These are phyloP conservation scores for Obelidium mucronatum DNA, from an alignment of 192 early-diverging fungal genomes.

Conservation along the genomic window DNA sequence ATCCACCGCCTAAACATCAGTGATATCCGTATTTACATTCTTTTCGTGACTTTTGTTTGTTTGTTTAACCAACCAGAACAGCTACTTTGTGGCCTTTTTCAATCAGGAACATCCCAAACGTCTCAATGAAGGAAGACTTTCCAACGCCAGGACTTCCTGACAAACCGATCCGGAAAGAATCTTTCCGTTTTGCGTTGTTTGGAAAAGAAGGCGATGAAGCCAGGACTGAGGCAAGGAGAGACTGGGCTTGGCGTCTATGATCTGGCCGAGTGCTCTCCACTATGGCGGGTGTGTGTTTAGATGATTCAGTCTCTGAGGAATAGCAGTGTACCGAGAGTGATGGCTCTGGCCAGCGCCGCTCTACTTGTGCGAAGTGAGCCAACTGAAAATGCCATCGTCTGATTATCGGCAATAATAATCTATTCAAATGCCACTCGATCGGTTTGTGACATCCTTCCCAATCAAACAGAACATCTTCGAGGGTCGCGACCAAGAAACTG, in stretches of 20 bases:
- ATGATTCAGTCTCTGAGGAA: not conserved
- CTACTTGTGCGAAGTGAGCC: slow-evolving; percentile 35
- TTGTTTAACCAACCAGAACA: slow-evolving; percentile 65
- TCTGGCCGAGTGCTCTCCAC: slow-evolving; percentile 76
- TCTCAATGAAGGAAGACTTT: slow-evolving; percentile 87
- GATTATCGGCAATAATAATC: no score
- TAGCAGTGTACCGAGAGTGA: slow-evolving; percentile 63
- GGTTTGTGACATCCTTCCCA: no score
- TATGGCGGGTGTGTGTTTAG: slow-evolving; percentile 21
- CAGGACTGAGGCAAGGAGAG: slow-evolving; percentile 65
- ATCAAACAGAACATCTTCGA: no score
- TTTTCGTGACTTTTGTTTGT: no score
- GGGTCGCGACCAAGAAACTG: slow-evolving; percentile 26
- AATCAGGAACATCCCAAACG: slow-evolving; percentile 79
- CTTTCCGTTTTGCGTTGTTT: not conserved
- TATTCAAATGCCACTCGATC: no score
- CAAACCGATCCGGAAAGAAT: slow-evolving; percentile 79
- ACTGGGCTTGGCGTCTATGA: slow-evolving; percentile 66
- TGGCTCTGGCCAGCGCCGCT: slow-evolving; percentile 65
- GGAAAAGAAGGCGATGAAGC: not conserved
- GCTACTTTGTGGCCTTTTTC: slow-evolving; percentile 73
- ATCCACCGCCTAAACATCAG: slow-evolving; percentile 74
- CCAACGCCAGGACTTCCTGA: slow-evolving; percentile 81
- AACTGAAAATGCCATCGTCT: no score
- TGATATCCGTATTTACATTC: not conserved